Evolutionary conservation across 2,329 filamentous ascomycete species (phyloP), one percentile per base, ranked within the genome.

Genomic region (Colletotrichum musae): DNA sequence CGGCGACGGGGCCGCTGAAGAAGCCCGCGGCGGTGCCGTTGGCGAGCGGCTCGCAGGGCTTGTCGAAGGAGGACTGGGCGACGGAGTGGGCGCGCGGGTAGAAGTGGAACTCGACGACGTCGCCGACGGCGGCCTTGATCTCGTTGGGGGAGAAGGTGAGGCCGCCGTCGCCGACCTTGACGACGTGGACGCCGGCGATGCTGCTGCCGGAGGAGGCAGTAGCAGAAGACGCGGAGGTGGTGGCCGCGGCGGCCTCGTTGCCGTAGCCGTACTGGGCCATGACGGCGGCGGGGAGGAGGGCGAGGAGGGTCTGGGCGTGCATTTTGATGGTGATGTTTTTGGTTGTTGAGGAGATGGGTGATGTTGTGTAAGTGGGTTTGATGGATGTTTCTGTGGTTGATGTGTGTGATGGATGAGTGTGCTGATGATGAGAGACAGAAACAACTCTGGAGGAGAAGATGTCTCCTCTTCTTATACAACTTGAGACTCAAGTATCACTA

Each of bases 11-110:
- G 81, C 71, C 85, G 82, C 80, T 85, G 85, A 76, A 78, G 78
- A 87, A 88, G 47, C 86, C 86, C n/a, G 73, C 74, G 16, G 77
- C 76, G 26, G 73, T 76, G 26, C 77, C 76, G 21, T 70, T 77
- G 71, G 84, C 82, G 16, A 90, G 84, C 2, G 89, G 88, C 39
- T 83, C 74, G 77, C 89, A 92, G 10, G 89, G 89, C n/a, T 82
- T 77, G 67, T 84, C 85, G 73, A 91, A 91, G 69, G 84, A 84
- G 15, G 88, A 88, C 77, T 89, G 86, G 9, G 87, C 87, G 64
- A 91, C 85, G 16, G 88, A 90, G 81, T 91, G 89, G 75, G 89
- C 89, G n/a, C 72, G 73, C 18, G 77, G 74, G 53, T 77, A 78
- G 74, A 85, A 85, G 70, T 84, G 82, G 75, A 84, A 85, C 72